Base-by-base conservation (phyloP, 495 filamentous ascomycete species). In the Xylaria intraflava region DNA sequence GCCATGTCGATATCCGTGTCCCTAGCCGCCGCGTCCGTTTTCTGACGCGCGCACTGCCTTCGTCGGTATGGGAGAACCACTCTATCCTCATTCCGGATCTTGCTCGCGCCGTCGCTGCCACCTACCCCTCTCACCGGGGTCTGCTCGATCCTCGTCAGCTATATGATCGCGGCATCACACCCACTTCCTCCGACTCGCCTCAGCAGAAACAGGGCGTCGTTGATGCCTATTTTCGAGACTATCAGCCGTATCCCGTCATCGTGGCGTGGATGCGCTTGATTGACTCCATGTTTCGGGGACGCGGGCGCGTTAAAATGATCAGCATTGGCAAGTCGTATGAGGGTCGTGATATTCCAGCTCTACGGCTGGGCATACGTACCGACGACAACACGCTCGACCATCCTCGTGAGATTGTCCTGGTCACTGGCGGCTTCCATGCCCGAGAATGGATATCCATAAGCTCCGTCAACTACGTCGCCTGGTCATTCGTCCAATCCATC, bases 361-460 rank as follows among this genome's bases (percentile, higher is more conserved):
- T 98, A 39, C 85, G 87, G 50, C 75, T 97, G n/a, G 90, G 93
- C 19, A 76, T 82, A 6, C 71, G 79, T 40, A 65, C 74, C 5
- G 72, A 71, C 47, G 63, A 77, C 14, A 49, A n/a, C 16, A n/a
- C 38, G 29, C 58, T 66, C 1, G 60, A 67, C 0, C 53, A 54
- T 3, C 78, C 77, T 0, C 67, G 70, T 22, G 88, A 90, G 64
- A 91, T 87, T 1, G 83, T 98, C 47, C 74, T 97, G 36, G 74
- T 98, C 10, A 80, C 83, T 0, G 93, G 90, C 27, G 93, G 92
- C 20, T 79, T 84, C 44, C 93, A 98, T 67, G 92, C 90, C 2
- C 80, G 93, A 8, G 93, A 98, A 73, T 98, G 93, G 93, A 93
- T 98, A 56, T 89, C 88, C 42, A 91, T 87, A 1, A 91, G 84